Base-by-base conservation (phyloP, 352 stramenopile genomes). In the Globisporangium abappressorium region DNA sequence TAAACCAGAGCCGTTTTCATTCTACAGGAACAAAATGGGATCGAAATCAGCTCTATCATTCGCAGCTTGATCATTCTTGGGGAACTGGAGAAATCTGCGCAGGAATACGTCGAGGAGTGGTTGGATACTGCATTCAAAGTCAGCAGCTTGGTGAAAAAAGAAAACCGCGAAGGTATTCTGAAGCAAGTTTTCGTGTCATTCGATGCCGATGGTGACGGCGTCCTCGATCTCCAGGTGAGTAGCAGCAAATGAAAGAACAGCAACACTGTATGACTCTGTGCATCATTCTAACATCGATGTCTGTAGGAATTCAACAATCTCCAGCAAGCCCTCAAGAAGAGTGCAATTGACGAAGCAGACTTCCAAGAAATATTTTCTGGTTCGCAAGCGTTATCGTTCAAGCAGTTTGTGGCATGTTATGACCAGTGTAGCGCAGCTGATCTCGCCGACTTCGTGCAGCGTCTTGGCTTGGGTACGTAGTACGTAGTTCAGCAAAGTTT, bases 251-350 rank as follows among this genome's bases (percentile, higher is more conserved):
- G 6, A 11, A 49, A 49, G 41, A 49, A 18, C 18, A 1, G 15
- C 41, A 49, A 49, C 5, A 15, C 0, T 62, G 1, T 36, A 3
- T 53, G 26, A 0, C 7, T 14, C n/a, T 47, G 30, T 5, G 18
- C 15, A 49, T n/a, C 14, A 22, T 49, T 11, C 41, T 49, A 4
- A 49, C 14, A 36, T 36, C 24, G 30, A 41, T 20, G 26, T 22
- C 8, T 11, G 41, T n/a, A 86, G 73, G 77, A 90, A 30, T 92
- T 90, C 58, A 92, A 92, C 38, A 55, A 62, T 3, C 85, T 89
- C 26, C 81, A 88, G 62, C 81, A 90, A 66, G 73, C 79, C 1
- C 65, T 85, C 8, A 64, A 64, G 24, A 75, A 83, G 41, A 74
- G 74, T 47, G 75, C 78, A 24, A 59, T 91, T 5, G 65, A 75